A percentile compares a stretch with the other conserved stretches of the same genome.
Conservation (phyloP, 257 asterid species). For the Petunia secreta region DNA sequence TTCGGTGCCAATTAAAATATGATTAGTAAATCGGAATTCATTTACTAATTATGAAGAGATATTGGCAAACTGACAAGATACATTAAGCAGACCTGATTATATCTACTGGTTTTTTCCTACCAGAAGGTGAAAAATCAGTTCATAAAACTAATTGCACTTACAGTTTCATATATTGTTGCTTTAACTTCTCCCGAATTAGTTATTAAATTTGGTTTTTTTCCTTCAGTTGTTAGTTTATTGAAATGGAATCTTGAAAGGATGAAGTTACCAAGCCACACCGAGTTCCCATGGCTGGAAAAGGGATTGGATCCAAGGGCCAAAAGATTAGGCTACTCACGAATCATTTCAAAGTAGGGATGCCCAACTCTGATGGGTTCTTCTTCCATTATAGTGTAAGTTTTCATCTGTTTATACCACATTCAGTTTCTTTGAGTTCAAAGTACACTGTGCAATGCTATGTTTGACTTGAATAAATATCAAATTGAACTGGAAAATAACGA, state of each 20-base stretch:
- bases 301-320: conserved; percentile 44
- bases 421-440: neutral
- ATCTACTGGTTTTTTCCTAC: neutral
- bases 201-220: too few species aligned
- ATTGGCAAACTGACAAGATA: neutral
- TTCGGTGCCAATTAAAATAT: neutral
- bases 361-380: conserved; percentile 44
- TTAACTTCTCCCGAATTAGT: too few species aligned
- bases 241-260: too few species aligned
- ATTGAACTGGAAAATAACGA: too few species aligned
- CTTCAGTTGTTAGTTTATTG: too few species aligned
- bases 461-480: neutral
- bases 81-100: neutral
- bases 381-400: conserved; percentile 58
- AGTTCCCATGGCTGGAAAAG: conserved; percentile 47
- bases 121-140: neutral
- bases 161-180: too few species aligned
- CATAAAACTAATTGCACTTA: neutral
- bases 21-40: neutral
- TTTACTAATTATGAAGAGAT: neutral
- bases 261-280: conserved; percentile 19
- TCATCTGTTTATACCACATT: neutral
- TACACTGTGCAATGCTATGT: neutral
- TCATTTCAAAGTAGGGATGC: conserved; percentile 50
- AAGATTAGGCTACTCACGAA: conserved; percentile 45